phyloP scores from a whole-genome alignment of 495 filamentous ascomycete species.

The Mytilinidion resinicola region DNA sequence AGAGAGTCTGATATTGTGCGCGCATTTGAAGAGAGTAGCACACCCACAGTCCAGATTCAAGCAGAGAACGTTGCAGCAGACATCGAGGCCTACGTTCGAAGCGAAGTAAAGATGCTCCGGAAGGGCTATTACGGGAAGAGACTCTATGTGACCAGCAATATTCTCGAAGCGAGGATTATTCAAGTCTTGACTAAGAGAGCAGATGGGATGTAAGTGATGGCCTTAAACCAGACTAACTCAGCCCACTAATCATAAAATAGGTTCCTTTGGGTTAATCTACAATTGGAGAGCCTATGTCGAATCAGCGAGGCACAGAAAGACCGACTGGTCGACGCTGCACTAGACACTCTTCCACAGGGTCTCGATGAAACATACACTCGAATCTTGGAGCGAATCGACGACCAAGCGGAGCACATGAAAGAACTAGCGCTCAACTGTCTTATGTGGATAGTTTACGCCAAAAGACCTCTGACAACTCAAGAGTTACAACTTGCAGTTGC shows the following conservation, averaged over 20 bases:
- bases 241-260: not conserved
- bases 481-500: not conserved
- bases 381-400: not conserved
- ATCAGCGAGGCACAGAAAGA: not conserved
- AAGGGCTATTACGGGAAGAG: not conserved
- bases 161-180: slow-evolving; percentile 5
- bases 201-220: slow-evolving; percentile 12
- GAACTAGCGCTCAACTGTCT: not conserved
- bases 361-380: not conserved
- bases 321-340: not conserved
- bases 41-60: slow-evolving; percentile 8
- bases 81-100: not conserved
- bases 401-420: not conserved
- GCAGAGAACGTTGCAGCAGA: slow-evolving; percentile 11
- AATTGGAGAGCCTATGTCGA: not conserved
- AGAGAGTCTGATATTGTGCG: slow-evolving; percentile 3
- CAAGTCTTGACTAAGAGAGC: slow-evolving; percentile 1
- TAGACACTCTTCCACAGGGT: not conserved
- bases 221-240: not conserved
- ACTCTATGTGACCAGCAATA: not conserved
- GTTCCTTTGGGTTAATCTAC: slow-evolving; percentile 1
- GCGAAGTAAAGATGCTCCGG: not conserved
- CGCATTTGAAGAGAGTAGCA: slow-evolving; percentile 1
- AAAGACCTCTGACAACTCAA: not conserved
- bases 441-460: not conserved